phyloP scores from a whole-genome alignment of 2,329 filamentous ascomycete genomes.

The Diaporthe destruens region DNA sequence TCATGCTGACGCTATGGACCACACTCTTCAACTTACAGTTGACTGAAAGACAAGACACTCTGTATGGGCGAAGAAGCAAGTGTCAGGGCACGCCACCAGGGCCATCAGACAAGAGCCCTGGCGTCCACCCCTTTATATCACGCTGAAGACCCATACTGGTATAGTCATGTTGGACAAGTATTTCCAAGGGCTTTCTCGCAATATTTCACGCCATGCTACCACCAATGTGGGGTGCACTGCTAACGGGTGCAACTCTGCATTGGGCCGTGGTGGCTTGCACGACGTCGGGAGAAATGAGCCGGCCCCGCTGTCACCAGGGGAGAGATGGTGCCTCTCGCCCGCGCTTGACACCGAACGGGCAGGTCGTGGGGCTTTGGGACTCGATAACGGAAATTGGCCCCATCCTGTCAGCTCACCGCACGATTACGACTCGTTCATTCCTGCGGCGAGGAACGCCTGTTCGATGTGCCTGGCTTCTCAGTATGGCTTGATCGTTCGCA shows the following conservation, averaged over 20 bases:
- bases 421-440: neutral
- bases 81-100: neutral
- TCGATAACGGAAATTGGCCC: constrained; percentile 1
- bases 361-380: constrained; percentile 1
- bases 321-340: neutral
- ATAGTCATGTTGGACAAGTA: neutral
- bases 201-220: neutral
- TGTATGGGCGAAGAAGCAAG: neutral
- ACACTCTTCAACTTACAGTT: neutral
- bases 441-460: neutral
- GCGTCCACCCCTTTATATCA: neutral
- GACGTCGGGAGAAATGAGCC: neutral
- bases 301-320: constrained; percentile 9
- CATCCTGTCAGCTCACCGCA: neutral
- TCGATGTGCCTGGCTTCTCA: neutral
- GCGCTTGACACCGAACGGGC: constrained; percentile 20
- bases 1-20: constrained; percentile 32
- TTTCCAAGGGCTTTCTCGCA: no score
- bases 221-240: neutral
- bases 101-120: no score
- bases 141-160: neutral
- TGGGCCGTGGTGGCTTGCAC: neutral
- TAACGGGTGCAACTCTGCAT: neutral
- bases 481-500: neutral
- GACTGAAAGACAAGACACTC: neutral